phyloP scores from a whole-genome alignment of 2,329 filamentous ascomycete species.

The Aspergillus hiratsukae region DNA sequence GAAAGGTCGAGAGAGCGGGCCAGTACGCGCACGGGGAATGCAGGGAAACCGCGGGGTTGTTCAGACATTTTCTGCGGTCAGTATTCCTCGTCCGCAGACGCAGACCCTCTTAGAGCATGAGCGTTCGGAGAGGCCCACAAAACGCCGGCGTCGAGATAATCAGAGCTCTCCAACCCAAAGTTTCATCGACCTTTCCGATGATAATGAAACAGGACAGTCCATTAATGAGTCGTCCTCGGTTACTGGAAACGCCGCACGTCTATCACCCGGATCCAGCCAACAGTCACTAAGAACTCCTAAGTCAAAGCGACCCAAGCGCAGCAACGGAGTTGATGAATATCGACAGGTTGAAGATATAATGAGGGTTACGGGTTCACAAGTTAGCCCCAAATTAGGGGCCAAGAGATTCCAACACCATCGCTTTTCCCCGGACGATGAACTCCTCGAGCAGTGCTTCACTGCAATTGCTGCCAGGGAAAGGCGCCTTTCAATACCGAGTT shows the following conservation, averaged over 20 bases:
- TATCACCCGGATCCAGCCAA: slow-evolving; percentile 21
- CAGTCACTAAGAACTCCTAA: slow-evolving; percentile 5
- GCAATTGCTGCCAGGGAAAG: slow-evolving; percentile 21
- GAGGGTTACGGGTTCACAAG: slow-evolving; percentile 2
- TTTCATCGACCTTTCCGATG: slow-evolving; percentile 14
- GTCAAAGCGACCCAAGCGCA: not conserved
- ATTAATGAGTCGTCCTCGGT: slow-evolving; percentile 4
- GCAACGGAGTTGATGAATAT: slow-evolving; percentile 13
- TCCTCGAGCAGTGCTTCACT: slow-evolving; percentile 22
- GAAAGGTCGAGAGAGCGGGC: slow-evolving; percentile 27
- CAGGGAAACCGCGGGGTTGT: slow-evolving; percentile 1
- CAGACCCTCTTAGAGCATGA: slow-evolving; percentile 15
- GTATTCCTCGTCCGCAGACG: slow-evolving; percentile 6
- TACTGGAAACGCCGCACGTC: slow-evolving; percentile 8
- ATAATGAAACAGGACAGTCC: slow-evolving; percentile 12
- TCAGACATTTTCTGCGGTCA: slow-evolving; percentile 2
- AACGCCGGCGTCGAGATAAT: slow-evolving; percentile 26
- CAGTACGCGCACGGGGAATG: slow-evolving; percentile 26
- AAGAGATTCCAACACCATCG: slow-evolving; percentile 4
- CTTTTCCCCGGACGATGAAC: slow-evolving; percentile 7
- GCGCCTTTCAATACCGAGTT: slow-evolving; percentile 8
- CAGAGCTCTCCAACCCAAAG: not conserved
- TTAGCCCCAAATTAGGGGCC: slow-evolving; percentile 2
- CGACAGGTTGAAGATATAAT: slow-evolving; percentile 18
- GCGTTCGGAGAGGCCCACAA: slow-evolving; percentile 19